Conservation (phyloP, 768 basidiomycete species). For the Lentinus brumalis region DNA sequence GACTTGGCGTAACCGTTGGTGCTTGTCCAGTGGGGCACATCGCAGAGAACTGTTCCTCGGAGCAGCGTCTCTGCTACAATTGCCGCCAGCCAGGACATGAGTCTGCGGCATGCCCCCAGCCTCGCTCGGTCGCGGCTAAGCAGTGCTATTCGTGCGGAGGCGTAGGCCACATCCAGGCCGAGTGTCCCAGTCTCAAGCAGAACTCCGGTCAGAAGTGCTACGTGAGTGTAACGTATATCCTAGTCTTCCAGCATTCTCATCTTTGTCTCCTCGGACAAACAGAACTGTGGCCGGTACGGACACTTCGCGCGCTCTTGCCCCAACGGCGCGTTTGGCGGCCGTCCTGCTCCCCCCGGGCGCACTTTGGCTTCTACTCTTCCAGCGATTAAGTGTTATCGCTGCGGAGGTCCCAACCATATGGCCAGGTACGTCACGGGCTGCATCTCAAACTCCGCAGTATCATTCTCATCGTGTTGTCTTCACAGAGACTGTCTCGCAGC, state of each 20-base stretch:
- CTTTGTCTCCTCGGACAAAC: background rate
- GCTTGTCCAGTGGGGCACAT: constrained; percentile 77
- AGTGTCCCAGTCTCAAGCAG: constrained; percentile 80
- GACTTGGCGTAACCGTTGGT: background rate
- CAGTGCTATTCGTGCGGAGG: constrained; percentile 95
- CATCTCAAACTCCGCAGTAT: constrained; percentile 9
- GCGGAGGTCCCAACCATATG: constrained; percentile 88
- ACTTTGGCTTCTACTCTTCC: constrained; percentile 72
- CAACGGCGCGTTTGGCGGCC: constrained; percentile 60
- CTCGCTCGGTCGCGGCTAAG: constrained; percentile 79
- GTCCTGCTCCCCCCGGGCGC: constrained; percentile 75
- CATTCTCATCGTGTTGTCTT: constrained; percentile 6
- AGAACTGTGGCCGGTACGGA: constrained; percentile 80
- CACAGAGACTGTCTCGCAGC: constrained; percentile 81
- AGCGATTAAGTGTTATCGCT: constrained; percentile 87
- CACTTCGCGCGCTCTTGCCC: constrained; percentile 82
- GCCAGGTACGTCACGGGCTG: constrained; percentile 52
- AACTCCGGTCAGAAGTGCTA: constrained; percentile 80
- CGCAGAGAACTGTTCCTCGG: constrained; percentile 88
- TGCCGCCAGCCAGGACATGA: constrained; percentile 95
- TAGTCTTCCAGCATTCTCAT: constrained; percentile 1
- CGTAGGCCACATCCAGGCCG: constrained; percentile 87
- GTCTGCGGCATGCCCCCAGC: constrained; percentile 83
- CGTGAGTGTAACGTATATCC: constrained; percentile 45
- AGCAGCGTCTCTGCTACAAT: constrained; percentile 91